Conservation (phyloP, 495 filamentous ascomycete genomes). For the Diplogelasinospora grovesii region DNA sequence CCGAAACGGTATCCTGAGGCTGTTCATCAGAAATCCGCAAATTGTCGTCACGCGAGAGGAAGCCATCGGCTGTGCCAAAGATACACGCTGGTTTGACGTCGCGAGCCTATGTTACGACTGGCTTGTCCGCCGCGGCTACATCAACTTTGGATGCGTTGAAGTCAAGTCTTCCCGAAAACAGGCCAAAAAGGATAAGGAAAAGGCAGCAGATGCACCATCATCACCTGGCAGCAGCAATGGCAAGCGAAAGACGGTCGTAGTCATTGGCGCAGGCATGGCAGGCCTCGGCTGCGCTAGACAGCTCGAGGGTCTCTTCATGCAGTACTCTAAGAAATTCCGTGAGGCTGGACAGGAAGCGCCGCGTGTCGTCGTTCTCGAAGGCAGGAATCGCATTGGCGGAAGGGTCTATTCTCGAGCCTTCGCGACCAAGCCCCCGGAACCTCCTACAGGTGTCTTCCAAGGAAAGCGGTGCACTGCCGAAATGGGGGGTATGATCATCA, state of each 20-base stretch:
- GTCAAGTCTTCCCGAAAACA: slow-evolving; percentile 27
- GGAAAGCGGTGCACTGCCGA: slow-evolving; percentile 78
- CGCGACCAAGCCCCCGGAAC: slow-evolving; percentile 31
- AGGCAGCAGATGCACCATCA: slow-evolving; percentile 15
- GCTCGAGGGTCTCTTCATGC: slow-evolving; percentile 72
- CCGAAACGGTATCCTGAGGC: slow-evolving; percentile 83
- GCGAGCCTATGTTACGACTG: slow-evolving; percentile 88
- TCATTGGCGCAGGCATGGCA: slow-evolving; percentile 92
- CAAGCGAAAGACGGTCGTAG: slow-evolving; percentile 63
- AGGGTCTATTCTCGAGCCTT: slow-evolving; percentile 89
- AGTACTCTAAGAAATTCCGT: slow-evolving; percentile 61
- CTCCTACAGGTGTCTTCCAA: too few species aligned
- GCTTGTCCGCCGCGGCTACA: slow-evolving; percentile 85
- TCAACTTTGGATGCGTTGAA: slow-evolving; percentile 92
- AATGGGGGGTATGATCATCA: slow-evolving; percentile 95
- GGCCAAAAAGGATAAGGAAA: slow-evolving; percentile 12
- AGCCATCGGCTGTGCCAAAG: slow-evolving; percentile 86
- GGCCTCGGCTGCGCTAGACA: slow-evolving; percentile 91
- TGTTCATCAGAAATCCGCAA: slow-evolving; percentile 88
- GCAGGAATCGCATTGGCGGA: slow-evolving; percentile 80
- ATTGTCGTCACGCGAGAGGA: slow-evolving; percentile 81
- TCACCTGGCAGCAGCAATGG: too few species aligned
- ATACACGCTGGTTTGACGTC: slow-evolving; percentile 82
- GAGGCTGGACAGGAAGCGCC: slow-evolving; percentile 58
- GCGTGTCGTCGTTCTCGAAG: slow-evolving; percentile 78